Base-by-base conservation (phyloP, 495 filamentous ascomycete genomes). In the Hypoxylon subgilvum region DNA sequence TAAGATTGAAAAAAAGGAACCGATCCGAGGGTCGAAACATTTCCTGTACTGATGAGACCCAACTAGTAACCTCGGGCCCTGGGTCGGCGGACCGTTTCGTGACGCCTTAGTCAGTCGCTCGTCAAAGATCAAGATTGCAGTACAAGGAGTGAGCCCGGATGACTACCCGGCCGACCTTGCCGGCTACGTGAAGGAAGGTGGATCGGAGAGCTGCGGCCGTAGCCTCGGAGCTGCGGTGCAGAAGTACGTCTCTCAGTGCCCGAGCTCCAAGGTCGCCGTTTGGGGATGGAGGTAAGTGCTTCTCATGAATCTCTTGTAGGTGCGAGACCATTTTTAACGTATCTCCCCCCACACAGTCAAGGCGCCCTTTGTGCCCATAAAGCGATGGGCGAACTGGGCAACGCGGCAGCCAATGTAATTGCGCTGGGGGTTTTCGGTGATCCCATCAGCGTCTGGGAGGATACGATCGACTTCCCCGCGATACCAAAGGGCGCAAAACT, bases 261-360 rank as follows among this genome's bases (percentile, higher is more conserved):
- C 63, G 6, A 19, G 25, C 12, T 27, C 58, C 2, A 66, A 63
- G 27, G 21, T 66, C 2, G 58, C 59, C 14, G 35, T 66, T 23
- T 66, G 57, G 57, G 63, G 63, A 34, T 66, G 63, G 63, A 66
- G 63, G 63, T 61, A 44, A 56, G 62, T 36, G 16, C 13, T n/a
- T 34, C 8, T 25, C 7, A 3, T 12, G n/a, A 38, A 5, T 17
- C 34, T 18, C 4, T 5, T n/a, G 4, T 4, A 3, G 5, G 34
- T 17, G 39, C 9, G 4, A 34, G 2, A 5, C 12, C 9, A 5
- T 3, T 6, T 39, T 25, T 57, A 12, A 57, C 22, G 10, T 3
- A 14, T 38, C 14, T 43, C n/a, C 2, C 36, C 39, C n/a, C n/a
- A n/a, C 21, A 39, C 45, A 66, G 63, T 17, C 63, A 66, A 63